Evolutionary conservation across 345 rosid species (phyloP).

Genomic region (Sisymbrium irio): DNA sequence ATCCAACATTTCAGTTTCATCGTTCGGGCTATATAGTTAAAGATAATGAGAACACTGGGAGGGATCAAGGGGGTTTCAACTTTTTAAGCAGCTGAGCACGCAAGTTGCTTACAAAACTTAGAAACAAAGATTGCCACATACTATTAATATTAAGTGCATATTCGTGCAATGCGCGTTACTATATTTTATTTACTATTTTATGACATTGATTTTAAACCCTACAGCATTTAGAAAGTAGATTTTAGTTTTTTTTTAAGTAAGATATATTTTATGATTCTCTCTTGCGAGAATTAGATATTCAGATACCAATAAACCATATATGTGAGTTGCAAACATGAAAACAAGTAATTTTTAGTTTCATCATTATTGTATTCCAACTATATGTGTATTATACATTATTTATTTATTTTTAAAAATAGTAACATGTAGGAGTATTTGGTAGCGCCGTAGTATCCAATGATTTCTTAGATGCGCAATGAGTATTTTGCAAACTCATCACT

Average conservation of each 20-base stretch:
- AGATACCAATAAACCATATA: not conserved
- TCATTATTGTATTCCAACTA: not conserved
- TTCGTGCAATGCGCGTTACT: not conserved
- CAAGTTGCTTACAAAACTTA: slow-evolving; percentile 18
- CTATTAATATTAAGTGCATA: not conserved
- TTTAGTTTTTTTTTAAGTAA: not conserved
- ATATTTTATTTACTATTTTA: not conserved
- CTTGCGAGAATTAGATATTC: not conserved
- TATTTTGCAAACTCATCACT: slow-evolving; percentile 13
- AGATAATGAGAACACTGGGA: not conserved
- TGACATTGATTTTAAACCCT: not conserved
- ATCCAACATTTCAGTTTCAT: not conserved
- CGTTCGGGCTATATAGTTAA: not conserved
- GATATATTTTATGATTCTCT: not conserved
- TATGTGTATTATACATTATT: not conserved
- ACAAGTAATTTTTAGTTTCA: not conserved
- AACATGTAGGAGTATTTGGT: not conserved
- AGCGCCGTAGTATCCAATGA: slow-evolving; percentile 1
- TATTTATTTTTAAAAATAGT: not conserved
- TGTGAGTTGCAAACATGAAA: not conserved
- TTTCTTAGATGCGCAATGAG: not conserved
- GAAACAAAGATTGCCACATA: slow-evolving; percentile 1
- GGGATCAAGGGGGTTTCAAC: not conserved
- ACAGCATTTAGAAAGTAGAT: not conserved
- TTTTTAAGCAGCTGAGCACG: not conserved